Evolutionary conservation across 2,329 filamentous ascomycete genomes (phyloP), one percentile per base, ranked within the genome.

Genomic region (Colletotrichum brevisporum): DNA sequence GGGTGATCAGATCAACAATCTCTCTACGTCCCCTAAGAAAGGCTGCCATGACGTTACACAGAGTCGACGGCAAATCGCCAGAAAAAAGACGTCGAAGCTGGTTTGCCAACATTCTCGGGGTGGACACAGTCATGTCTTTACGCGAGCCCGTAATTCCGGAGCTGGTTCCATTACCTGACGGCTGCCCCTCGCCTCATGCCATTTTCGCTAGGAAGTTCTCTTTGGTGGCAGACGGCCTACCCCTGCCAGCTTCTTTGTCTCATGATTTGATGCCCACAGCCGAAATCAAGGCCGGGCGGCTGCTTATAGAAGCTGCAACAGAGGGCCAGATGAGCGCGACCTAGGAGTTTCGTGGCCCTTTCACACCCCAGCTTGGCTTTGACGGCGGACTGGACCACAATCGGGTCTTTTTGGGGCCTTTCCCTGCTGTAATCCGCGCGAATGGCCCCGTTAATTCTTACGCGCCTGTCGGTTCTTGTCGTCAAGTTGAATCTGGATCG

Each of bases 361-460:
- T 84, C 27, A 84, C 82, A 1, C 81, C 83, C 13, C 80, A 84
- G 60, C 76, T 84, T 24, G 82, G 82, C 58, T 83, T 83, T 53
- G 83, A 85, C 68, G 79, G 83, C 18, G 81, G 83, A 1, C 75
- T 84, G 48, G 83, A 85, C 63, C 83, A 81, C 64, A 75, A 78
- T 54, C 83, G 80, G 78, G 55, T 60, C 26, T 31, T 67, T 9
- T 41, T 51, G 13, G 64, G 51, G n/a, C 24, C 24, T 61, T 24
- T 26, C 21, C 9, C 43, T 50, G 56, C 43, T 18, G 15, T 43
- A 43, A 45, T 36, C 55, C 51, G 43, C 21, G 43, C 45, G 47
- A 61, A 53, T 39, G 41, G 47, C 43, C 26, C 24, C 31, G 15
- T 16, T n/a, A 2, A n/a, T 15, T 41, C 26, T 36, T 43, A 43